Percentiles rank a stretch among this genome's conserved stretches.
Conservation (phyloP, 306 rosid genomes). For the Myrica gale region DNA sequence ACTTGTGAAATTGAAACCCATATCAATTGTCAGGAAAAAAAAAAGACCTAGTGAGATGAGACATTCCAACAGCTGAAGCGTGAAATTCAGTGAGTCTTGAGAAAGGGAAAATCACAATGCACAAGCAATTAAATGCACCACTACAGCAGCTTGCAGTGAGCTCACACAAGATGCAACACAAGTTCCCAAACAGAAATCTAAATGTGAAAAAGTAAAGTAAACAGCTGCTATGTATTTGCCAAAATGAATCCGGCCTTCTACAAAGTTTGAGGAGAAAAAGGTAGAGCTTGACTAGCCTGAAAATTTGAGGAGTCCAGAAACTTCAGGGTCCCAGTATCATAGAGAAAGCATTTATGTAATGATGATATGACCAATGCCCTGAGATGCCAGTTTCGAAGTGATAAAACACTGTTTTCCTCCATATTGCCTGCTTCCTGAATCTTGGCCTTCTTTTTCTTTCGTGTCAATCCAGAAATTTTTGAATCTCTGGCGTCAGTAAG, state of each 20-base stretch:
- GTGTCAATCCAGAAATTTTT: constrained; percentile 35
- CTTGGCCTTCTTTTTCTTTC: constrained; percentile 78
- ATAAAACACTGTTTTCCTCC: constrained; percentile 38
- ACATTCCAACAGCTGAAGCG: neutral
- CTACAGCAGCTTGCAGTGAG: neutral
- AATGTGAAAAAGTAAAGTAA: neutral
- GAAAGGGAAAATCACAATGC: neutral
- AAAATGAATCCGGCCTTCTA: neutral
- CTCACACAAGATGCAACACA: neutral
- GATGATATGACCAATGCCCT: constrained; percentile 74
- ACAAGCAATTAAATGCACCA: neutral
- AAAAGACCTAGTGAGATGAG: neutral
- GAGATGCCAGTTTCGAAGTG: constrained; percentile 63
- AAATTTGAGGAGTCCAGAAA: constrained; percentile 80
- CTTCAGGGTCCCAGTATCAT: constrained; percentile 73
- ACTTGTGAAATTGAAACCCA: neutral
- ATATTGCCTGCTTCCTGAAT: constrained; percentile 37
- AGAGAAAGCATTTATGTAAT: constrained; percentile 81
- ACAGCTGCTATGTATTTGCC: neutral
- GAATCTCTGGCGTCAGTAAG: constrained; percentile 53
- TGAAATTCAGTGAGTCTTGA: neutral
- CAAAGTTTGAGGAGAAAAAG: neutral
- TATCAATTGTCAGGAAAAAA: neutral
- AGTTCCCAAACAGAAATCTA: neutral
- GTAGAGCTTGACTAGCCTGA: constrained; percentile 52